Conservation (phyloP, 441 rosid genomes). For the Adansonia madagascariensis region DNA sequence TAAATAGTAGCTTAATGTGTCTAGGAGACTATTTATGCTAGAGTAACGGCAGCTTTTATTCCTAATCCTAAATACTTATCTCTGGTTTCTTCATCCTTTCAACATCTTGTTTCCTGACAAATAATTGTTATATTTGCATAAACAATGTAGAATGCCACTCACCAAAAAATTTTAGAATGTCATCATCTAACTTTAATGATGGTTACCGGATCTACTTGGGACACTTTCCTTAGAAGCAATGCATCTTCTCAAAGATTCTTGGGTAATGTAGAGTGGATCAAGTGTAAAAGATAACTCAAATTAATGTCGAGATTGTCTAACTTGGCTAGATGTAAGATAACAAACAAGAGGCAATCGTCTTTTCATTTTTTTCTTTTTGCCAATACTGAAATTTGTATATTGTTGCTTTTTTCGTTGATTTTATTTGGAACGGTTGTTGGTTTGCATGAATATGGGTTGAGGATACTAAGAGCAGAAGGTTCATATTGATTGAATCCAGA, state of each 20-base stretch:
- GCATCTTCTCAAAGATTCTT: neutral
- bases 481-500: neutral
- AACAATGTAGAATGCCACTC: neutral
- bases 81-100: neutral
- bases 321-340: slow-evolving; percentile 3
- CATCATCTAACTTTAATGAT: neutral
- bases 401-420: neutral
- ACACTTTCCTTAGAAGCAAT: neutral
- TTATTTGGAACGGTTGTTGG: neutral
- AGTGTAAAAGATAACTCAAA: neutral
- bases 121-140: slow-evolving; percentile 4
- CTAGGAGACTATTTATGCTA: neutral
- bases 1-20: neutral
- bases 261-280: neutral
- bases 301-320: neutral
- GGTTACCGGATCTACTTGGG: neutral
- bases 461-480: slow-evolving; percentile 3
- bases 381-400: neutral
- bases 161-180: neutral
- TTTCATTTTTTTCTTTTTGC: neutral
- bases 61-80: neutral
- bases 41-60: neutral
- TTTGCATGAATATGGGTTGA: neutral
- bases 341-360: neutral
- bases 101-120: neutral